Evolutionary conservation across 73 alveolate genomes (phyloP).

Genomic region (Symbiodinium pilosum): DNA sequence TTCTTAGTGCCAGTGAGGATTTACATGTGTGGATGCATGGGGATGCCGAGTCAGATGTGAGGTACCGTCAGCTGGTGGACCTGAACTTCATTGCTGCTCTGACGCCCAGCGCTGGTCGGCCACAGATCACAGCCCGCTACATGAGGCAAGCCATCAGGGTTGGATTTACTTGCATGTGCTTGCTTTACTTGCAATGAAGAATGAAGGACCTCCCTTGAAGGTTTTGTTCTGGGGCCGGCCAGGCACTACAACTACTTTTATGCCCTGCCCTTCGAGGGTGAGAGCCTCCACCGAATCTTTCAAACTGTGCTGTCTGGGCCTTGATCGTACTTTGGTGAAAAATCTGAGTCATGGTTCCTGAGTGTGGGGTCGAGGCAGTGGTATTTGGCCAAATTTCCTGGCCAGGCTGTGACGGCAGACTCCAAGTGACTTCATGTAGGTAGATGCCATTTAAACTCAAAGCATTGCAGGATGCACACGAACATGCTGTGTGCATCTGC

Average conservation of each 20-base stretch:
- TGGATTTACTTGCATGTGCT: no score
- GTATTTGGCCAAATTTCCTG: constrained; percentile 81
- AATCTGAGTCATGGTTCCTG: neutral
- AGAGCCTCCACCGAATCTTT: constrained; percentile 98
- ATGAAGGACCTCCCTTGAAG: neutral
- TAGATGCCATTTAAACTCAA: neutral
- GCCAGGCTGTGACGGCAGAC: constrained; percentile 33
- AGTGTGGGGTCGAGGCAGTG: constrained; percentile 48
- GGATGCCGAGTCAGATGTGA: neutral
- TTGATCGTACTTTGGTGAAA: neutral
- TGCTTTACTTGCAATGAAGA: neutral
- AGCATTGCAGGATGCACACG: neutral
- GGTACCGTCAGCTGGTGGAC: constrained; percentile 96
- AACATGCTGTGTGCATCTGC: no score
- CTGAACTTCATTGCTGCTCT: constrained; percentile 96
- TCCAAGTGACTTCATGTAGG: neutral
- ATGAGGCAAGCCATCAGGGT: neutral
- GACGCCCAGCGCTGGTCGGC: constrained; percentile 93
- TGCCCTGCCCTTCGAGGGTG: constrained; percentile 98
- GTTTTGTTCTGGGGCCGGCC: neutral
- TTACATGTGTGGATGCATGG: neutral
- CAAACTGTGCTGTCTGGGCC: constrained; percentile 96
- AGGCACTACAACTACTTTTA: constrained; percentile 98
- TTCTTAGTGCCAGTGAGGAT: neutral
- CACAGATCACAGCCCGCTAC: constrained; percentile 69